Base-by-base conservation (phyloP, 169 alveolate genomes). In the Sarcocystis neurona region DNA sequence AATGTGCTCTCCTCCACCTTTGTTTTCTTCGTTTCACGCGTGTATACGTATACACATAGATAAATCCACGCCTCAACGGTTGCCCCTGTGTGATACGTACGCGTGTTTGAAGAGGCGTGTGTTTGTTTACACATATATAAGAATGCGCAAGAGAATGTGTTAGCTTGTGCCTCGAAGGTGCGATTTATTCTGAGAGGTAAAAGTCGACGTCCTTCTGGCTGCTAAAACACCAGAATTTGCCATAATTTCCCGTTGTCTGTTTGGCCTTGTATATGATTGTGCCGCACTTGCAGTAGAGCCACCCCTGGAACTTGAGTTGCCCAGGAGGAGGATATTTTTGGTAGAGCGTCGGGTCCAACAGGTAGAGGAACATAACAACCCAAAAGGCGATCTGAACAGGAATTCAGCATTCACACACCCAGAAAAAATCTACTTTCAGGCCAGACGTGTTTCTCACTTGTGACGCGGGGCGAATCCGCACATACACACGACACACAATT, bases 221-320 rank as follows among this genome's bases (percentile, higher is more conserved):
- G 32, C 87, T 75, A 39, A 79, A 79, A 34, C 87, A 79, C 87
- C 87, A 79, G 41, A 50, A 79, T 15, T 37, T 43, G 15, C 87
- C 87, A 6, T 32, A 30, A 30, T 79, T 79, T 30, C 87, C 58
- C 41, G 12, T 32, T 20, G 87, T 79, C 75, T 79, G 87, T 2
- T 43, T 72, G 27, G 87, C 87, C 48, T 50, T 37, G 50, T 79
- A 79, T 6, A 44, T 47, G 44, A 79, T 79, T 20, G 63, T 79
- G 2, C 87, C 87, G 50, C 87, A 79, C 87, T 79, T 56, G 48
- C 87, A 79, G 50, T 79, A 79, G 41, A 79, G 87, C 87, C 87
- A 79, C 34, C 87, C 87, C 1, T 37, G 32, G 63, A 79, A 79
- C 87, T 79, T 79, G 77, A 79, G 75, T 75, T 79, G 87, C 44